These are phyloP conservation scores for Globisporangium nunn DNA, from an alignment of 352 stramenopile species.

Conservation along the genomic window DNA sequence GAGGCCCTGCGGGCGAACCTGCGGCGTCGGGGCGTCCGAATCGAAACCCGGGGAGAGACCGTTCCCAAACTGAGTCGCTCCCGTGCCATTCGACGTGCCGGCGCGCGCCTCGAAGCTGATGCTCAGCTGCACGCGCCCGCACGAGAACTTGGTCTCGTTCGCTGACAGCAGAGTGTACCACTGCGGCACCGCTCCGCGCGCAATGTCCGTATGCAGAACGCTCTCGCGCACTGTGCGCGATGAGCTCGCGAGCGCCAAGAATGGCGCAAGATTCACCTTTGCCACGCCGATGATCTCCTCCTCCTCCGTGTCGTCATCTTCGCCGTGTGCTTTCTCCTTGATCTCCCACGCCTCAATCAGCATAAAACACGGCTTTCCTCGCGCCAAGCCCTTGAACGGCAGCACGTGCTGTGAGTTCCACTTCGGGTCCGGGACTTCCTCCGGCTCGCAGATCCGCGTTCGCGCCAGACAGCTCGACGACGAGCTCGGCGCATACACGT, in stretches of 20 bases:
- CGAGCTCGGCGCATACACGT: conserved; percentile 80
- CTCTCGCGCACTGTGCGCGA: conserved; percentile 78
- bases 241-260: conserved; percentile 73
- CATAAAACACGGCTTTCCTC: conserved; percentile 83
- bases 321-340: conserved; percentile 23
- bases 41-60: conserved; percentile 33
- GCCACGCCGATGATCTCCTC: conserved; percentile 78
- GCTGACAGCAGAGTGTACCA: conserved; percentile 84
- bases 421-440: conserved; percentile 56
- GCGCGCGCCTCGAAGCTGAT: conserved; percentile 73
- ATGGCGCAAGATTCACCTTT: conserved; percentile 86
- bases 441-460: conserved; percentile 47
- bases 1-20: conserved; percentile 30
- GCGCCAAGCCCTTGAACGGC: conserved; percentile 55
- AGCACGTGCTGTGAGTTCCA: conserved; percentile 81
- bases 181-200: conserved; percentile 70
- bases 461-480: conserved; percentile 63
- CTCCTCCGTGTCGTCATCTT: conserved; percentile 26
- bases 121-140: conserved; percentile 77
- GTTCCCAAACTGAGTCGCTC: conserved; percentile 8
- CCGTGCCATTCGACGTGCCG: conserved; percentile 1
- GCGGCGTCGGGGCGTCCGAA: conserved; percentile 42
- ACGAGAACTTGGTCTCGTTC: conserved; percentile 81
- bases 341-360: conserved; percentile 83
- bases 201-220: conserved; percentile 80